phyloP scores from a whole-genome alignment of 768 basidiomycete species.

The Hygrophorus pudorinus region DNA sequence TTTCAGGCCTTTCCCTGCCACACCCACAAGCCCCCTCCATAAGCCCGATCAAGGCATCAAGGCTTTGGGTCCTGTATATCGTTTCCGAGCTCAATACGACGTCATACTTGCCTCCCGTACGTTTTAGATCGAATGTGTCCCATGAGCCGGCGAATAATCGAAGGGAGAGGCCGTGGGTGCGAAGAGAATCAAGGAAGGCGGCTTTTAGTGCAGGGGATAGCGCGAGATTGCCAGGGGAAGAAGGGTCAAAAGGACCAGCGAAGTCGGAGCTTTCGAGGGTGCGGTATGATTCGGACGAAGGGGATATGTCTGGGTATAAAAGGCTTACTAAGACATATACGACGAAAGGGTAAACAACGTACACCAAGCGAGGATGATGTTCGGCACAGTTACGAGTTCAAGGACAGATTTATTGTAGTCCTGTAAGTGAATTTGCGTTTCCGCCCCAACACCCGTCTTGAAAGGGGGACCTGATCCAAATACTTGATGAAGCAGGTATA shows the following conservation, averaged over 20 bases:
- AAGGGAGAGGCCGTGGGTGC: constrained; percentile 43
- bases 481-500: constrained; percentile 58
- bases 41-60: constrained; percentile 48
- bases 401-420: constrained; percentile 86
- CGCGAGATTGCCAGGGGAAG: constrained; percentile 46
- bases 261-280: constrained; percentile 10
- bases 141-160: constrained; percentile 81
- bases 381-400: constrained; percentile 70
- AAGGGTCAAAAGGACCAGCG: constrained; percentile 17
- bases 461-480: constrained; percentile 28
- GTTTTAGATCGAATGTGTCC: constrained; percentile 37
- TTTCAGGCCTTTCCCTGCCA: background rate
- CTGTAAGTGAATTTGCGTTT: constrained; percentile 68
- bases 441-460: constrained; percentile 6
- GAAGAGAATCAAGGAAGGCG: constrained; percentile 56
- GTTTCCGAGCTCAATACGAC: constrained; percentile 87
- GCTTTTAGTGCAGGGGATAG: constrained; percentile 53
- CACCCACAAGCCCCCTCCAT: constrained; percentile 30
- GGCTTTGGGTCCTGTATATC: constrained; percentile 65
- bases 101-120: constrained; percentile 40
- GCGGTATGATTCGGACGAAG: constrained; percentile 43
- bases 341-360: constrained; percentile 20
- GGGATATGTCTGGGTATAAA: constrained; percentile 68
- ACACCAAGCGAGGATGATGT: constrained; percentile 79
- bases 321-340: too few relatives aligned